phyloP scores from a whole-genome alignment of 1,284 basidiomycete genomes.

The Leccinum subrobustum region DNA sequence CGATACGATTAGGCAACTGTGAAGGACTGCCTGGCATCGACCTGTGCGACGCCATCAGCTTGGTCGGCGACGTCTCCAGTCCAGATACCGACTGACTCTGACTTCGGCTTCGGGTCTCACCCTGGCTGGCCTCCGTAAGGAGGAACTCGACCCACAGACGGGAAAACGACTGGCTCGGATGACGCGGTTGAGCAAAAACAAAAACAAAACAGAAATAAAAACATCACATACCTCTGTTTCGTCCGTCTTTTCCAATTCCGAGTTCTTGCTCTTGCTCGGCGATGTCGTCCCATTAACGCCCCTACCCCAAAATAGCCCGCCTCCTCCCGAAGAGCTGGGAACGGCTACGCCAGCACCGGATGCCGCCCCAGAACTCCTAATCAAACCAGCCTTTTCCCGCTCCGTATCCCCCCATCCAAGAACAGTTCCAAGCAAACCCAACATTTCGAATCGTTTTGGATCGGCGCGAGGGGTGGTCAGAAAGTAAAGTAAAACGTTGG shows the following conservation, averaged over 20 bases:
- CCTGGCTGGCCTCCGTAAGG: slow-evolving; percentile 80
- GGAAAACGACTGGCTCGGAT: slow-evolving; percentile 80
- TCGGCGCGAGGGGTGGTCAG: slow-evolving; percentile 89
- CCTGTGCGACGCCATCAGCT: slow-evolving; percentile 31
- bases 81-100: slow-evolving; percentile 4
- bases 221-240: slow-evolving; percentile 62
- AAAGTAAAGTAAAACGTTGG: slow-evolving; percentile 93
- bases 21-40: slow-evolving; percentile 56
- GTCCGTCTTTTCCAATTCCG: slow-evolving; percentile 71
- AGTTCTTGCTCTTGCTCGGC: slow-evolving; percentile 41
- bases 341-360: slow-evolving; percentile 35
- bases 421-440: slow-evolving; percentile 84
- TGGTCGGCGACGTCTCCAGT: slow-evolving; percentile 33
- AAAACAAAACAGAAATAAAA: background rate
- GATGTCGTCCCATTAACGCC: slow-evolving; percentile 33
- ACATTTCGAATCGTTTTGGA: slow-evolving; percentile 95
- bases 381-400: slow-evolving; percentile 80
- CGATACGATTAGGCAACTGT: slow-evolving; percentile 25
- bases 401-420: slow-evolving; percentile 90
- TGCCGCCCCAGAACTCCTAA: slow-evolving; percentile 49
- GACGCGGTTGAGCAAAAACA: background rate
- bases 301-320: slow-evolving; percentile 49
- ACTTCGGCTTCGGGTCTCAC: slow-evolving; percentile 33
- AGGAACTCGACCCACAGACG: slow-evolving; percentile 95
- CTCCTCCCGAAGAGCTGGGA: slow-evolving; percentile 17